phyloP scores from a whole-genome alignment of 2,329 filamentous ascomycete species.

The Leptographium radiaticola region DNA sequence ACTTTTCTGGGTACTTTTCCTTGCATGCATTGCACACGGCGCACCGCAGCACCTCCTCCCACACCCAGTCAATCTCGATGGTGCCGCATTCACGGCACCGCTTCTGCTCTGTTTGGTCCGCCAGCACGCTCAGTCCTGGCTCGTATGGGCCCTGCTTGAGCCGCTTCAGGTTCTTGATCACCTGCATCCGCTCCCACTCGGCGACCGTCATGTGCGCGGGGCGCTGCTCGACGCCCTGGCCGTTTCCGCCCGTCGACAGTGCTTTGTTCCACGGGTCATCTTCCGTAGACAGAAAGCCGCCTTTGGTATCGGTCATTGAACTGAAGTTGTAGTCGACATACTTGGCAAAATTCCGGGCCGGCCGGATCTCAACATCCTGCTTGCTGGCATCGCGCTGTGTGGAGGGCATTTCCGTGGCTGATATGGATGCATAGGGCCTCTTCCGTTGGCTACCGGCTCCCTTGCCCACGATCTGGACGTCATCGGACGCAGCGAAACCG shows the following conservation, averaged over 20 bases:
- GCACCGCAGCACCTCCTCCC: constrained; percentile 72
- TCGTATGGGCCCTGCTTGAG: constrained; percentile 75
- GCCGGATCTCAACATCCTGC: constrained; percentile 40
- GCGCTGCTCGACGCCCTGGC: constrained; percentile 33
- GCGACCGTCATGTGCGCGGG: constrained; percentile 79
- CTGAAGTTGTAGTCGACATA: constrained; percentile 98
- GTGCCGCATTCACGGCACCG: constrained; percentile 73
- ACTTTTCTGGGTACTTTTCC: constrained; percentile 81
- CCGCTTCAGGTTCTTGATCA: constrained; percentile 58
- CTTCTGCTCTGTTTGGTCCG: constrained; percentile 50
- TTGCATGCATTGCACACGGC: constrained; percentile 75
- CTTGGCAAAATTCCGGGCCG: constrained; percentile 79
- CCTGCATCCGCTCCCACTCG: constrained; percentile 80
- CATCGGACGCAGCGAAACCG: constrained; percentile 57
- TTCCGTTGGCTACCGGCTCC: constrained; percentile 35
- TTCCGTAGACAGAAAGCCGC: constrained; percentile 79
- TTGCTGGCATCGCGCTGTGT: constrained; percentile 55
- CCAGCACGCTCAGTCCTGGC: constrained; percentile 67
- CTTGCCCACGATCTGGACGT: constrained; percentile 39
- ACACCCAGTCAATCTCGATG: constrained; percentile 87
- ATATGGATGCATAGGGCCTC: constrained; percentile 54
- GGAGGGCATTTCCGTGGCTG: constrained; percentile 33
- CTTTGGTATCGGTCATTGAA: constrained; percentile 96
- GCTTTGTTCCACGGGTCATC: constrained; percentile 86
- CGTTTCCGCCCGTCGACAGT: constrained; percentile 35